Percentiles rank a stretch among this genome's conserved stretches.
These are phyloP conservation scores for Wickerhamiella allomyrinae DNA, from an alignment of 805 yeast species.

Conservation along the genomic window DNA sequence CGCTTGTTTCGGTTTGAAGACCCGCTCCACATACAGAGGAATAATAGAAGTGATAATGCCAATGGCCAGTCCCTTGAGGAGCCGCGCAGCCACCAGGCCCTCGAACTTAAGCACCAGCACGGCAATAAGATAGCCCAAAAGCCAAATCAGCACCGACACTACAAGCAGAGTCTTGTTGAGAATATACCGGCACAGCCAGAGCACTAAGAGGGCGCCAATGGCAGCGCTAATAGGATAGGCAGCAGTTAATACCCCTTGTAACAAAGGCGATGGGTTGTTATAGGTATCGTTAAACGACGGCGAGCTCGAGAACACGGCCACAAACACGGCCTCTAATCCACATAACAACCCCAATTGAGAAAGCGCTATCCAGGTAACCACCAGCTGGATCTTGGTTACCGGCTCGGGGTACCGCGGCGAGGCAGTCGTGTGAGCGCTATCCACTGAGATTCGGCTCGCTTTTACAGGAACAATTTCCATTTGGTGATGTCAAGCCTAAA, in stretches of 20 bases:
- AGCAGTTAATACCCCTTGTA: slow-evolving; percentile 14
- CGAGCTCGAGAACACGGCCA: slow-evolving; percentile 13
- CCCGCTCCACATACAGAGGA: slow-evolving; percentile 13
- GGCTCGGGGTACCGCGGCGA: not conserved
- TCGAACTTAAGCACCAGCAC: slow-evolving; percentile 6
- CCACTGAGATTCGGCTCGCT: not conserved
- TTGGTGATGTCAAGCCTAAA: no score
- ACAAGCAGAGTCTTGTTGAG: slow-evolving; percentile 4
- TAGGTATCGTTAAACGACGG: slow-evolving; percentile 11
- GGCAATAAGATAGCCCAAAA: slow-evolving; percentile 13
- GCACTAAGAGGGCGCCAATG: slow-evolving; percentile 11
- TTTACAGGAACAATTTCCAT: no score
- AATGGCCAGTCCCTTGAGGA: slow-evolving; percentile 15
- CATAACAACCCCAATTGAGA: slow-evolving; percentile 14
- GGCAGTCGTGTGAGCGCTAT: no score
- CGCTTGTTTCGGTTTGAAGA: slow-evolving; percentile 5
- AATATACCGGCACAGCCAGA: slow-evolving; percentile 4
- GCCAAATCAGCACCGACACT: slow-evolving; percentile 12
- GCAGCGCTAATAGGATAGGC: slow-evolving; percentile 16
- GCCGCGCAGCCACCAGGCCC: slow-evolving; percentile 12
- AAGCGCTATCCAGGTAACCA: slow-evolving; percentile 10
- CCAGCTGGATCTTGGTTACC: not conserved
- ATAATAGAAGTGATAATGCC: slow-evolving; percentile 14
- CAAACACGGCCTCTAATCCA: slow-evolving; percentile 18
- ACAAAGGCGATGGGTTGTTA: slow-evolving; percentile 9